These are phyloP conservation scores for Mycena maculata DNA, from an alignment of 768 basidiomycete species.

Conservation along the genomic window DNA sequence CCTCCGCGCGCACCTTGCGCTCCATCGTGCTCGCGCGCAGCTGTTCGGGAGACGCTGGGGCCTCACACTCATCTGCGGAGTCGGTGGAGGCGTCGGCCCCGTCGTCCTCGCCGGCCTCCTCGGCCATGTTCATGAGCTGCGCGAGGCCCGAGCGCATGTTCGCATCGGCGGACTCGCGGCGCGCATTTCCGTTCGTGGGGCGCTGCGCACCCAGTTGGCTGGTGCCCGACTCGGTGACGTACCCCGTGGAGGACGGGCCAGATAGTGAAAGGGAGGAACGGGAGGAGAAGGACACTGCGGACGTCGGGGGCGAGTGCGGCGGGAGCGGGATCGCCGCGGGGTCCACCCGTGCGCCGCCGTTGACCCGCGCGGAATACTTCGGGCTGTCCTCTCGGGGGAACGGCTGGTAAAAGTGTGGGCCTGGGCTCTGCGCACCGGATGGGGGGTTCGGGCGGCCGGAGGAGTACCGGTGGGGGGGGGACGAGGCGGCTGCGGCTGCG, in stretches of 20 bases:
- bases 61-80: constrained; percentile 32
- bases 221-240: constrained; percentile 50
- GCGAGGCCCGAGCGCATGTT: constrained; percentile 53
- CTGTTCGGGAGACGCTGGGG: constrained; percentile 48
- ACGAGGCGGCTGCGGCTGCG: constrained; percentile 62
- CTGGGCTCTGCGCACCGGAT: constrained; percentile 29
- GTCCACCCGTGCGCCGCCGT: constrained; percentile 58
- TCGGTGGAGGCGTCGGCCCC: constrained; percentile 43
- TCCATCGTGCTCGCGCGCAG: constrained; percentile 27
- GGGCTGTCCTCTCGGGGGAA: constrained; percentile 42
- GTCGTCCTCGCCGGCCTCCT: constrained; percentile 47
- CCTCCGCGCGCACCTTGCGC: constrained; percentile 72
- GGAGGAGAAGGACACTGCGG: constrained; percentile 81
- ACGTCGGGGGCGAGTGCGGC: constrained; percentile 77
- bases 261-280: constrained; percentile 75
- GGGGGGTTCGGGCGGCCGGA: constrained; percentile 49
- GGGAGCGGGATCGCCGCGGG: constrained; percentile 70
- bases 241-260: constrained; percentile 57
- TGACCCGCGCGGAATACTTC: constrained; percentile 37
- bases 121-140: constrained; percentile 52
- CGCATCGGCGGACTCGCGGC: constrained; percentile 25
- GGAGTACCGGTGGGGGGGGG: constrained; percentile 68
- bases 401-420: constrained; percentile 47
- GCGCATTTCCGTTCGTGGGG: too few species aligned
- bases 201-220: constrained; percentile 48